phyloP scores from a whole-genome alignment of 75 land plant species.

The Picea glauca region DNA sequence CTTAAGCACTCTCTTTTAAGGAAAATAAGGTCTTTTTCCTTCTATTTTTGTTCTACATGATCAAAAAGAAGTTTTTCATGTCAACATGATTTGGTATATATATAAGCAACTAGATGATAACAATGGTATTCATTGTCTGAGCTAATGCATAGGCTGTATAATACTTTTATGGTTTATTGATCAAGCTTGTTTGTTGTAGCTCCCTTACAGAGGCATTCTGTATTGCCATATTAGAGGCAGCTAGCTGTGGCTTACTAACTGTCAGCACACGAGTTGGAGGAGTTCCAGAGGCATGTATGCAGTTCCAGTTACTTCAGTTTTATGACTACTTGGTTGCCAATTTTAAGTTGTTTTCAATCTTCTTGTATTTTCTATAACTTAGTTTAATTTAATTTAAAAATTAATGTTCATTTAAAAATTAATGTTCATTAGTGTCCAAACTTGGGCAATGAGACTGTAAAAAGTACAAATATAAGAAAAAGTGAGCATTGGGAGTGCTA shows the following conservation, averaged over 20 bases:
- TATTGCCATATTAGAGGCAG: constrained; percentile 98
- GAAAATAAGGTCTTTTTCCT: too few species aligned
- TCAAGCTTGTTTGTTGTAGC: constrained; percentile 34
- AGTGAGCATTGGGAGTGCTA: too few species aligned
- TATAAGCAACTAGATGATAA: not conserved
- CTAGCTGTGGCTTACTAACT: constrained; percentile 97
- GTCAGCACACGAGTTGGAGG: constrained; percentile 99
- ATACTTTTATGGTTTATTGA: not conserved
- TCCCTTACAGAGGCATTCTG: constrained; percentile 99
- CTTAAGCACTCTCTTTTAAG: too few species aligned
- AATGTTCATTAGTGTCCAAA: too few species aligned
- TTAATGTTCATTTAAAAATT: too few species aligned
- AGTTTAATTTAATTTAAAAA: too few species aligned
- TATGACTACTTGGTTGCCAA: not conserved
- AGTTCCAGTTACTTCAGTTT: constrained; percentile 12
- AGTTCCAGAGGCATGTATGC: constrained; percentile 93
- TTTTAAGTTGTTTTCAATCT: not conserved
- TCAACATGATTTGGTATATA: not conserved
- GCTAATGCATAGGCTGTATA: too few species aligned
- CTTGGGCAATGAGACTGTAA: too few species aligned
- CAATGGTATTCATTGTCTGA: too few species aligned
- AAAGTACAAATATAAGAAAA: too few species aligned
- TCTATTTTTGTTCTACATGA: not conserved
- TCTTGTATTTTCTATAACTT: not conserved
- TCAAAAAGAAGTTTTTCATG: not conserved